phyloP scores from a whole-genome alignment of 2,329 filamentous ascomycete genomes.

The Raffaelea ambrosiae region DNA sequence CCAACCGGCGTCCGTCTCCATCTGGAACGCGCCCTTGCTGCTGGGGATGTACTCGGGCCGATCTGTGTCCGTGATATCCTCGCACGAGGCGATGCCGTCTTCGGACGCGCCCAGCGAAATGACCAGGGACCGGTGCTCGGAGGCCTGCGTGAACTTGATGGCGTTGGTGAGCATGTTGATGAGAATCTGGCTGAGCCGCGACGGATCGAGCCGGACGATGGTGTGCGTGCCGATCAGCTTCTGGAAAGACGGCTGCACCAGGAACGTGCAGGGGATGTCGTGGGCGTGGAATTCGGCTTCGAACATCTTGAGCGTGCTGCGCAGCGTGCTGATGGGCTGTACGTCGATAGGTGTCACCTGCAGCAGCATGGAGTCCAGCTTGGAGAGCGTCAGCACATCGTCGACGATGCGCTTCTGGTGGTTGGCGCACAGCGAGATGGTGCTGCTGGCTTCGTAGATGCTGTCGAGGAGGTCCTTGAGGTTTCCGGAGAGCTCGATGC shows the following conservation, averaged over 20 bases:
- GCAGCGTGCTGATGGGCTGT: conserved; percentile 56
- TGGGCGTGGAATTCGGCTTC: conserved; percentile 66
- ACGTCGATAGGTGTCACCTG: conserved; percentile 62
- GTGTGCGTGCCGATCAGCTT: conserved; percentile 47
- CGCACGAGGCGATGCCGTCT: neutral
- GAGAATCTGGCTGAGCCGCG: conserved; percentile 61
- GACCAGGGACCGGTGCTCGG: conserved; percentile 49
- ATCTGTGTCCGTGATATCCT: neutral
- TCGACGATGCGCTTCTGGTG: conserved; percentile 73
- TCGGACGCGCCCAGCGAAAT: conserved; percentile 57
- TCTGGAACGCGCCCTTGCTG: neutral
- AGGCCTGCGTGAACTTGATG: conserved; percentile 56
- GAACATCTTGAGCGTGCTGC: conserved; percentile 66
- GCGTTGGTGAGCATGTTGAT: conserved; percentile 68
- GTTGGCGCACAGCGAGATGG: conserved; percentile 69
- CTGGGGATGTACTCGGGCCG: neutral
- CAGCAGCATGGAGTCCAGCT: conserved; percentile 67
- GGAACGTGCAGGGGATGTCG: conserved; percentile 62
- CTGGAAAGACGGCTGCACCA: conserved; percentile 58
- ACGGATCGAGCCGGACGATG: conserved; percentile 69
- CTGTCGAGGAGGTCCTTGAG: conserved; percentile 41
- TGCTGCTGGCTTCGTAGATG: conserved; percentile 68
- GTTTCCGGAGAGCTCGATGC: conserved; percentile 17
- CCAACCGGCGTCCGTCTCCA: conserved; percentile 51
- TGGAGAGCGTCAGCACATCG: conserved; percentile 63